A percentile compares a stretch with the other conserved stretches of the same genome.
Evolutionary conservation across 495 filamentous ascomycete species (phyloP).

Genomic region (Talaromyces liani): DNA sequence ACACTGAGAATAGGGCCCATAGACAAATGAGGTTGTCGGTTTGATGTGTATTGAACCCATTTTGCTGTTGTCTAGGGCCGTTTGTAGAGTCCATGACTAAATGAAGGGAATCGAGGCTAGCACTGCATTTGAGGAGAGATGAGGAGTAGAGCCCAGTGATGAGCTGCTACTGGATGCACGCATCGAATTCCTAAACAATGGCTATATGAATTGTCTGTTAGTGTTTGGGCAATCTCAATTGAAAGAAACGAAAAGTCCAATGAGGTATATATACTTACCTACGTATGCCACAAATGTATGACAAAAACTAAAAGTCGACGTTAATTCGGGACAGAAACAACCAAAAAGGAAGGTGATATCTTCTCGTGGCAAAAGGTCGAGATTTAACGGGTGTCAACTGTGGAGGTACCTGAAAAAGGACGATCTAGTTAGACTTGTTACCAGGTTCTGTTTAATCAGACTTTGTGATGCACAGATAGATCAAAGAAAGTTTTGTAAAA

Average conservation of each 20-base stretch:
- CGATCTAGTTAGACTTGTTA: neutral
- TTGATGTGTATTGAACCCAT: neutral
- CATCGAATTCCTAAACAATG: neutral
- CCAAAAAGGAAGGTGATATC: neutral
- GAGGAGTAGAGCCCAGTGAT: neutral
- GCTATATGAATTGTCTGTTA: neutral
- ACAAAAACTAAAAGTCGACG: neutral
- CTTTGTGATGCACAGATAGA: neutral
- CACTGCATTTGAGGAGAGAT: neutral
- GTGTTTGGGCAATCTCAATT: neutral
- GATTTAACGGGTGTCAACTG: neutral
- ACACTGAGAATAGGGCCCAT: neutral
- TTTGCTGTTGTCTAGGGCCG: neutral
- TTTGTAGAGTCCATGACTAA: neutral
- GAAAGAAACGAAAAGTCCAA: neutral
- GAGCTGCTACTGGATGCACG: neutral
- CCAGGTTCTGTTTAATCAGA: neutral
- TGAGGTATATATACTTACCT: neutral
- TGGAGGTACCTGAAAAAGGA: neutral
- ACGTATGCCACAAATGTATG: neutral
- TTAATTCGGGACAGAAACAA: neutral
- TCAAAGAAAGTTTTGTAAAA: neutral
- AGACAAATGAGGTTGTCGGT: neutral
- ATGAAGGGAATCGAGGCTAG: neutral
- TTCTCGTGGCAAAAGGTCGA: neutral